These are phyloP conservation scores for Pyrus communis DNA, from an alignment of 306 rosid genomes.

Conservation along the genomic window DNA sequence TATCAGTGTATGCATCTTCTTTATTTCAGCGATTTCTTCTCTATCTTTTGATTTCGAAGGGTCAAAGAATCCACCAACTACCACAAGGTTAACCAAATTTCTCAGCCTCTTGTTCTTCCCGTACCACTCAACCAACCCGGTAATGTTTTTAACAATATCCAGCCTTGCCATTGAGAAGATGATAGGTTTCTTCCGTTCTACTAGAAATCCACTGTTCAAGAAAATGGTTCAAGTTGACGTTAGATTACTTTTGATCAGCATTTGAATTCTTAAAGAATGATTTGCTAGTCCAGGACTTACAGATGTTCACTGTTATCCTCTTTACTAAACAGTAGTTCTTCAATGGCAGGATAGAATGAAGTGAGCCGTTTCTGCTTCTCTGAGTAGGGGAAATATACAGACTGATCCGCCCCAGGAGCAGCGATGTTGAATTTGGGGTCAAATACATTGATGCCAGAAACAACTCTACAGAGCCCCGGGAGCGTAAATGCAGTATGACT, in stretches of 20 bases:
- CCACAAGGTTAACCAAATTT: conserved; percentile 71
- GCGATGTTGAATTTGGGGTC: conserved; percentile 95
- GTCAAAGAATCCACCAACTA: conserved; percentile 92
- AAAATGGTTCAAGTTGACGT: conserved; percentile 2
- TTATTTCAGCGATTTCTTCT: conserved; percentile 77
- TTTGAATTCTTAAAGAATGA: not conserved
- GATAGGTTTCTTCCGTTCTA: conserved; percentile 67
- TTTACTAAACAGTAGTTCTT: conserved; percentile 60
- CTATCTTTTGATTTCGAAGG: conserved; percentile 87
- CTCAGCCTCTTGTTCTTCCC: conserved; percentile 66
- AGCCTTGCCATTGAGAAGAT: conserved; percentile 92
- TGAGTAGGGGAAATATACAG: conserved; percentile 61
- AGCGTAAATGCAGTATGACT: conserved; percentile 82
- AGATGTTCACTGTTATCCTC: conserved; percentile 63
- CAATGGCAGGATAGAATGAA: conserved; percentile 60
- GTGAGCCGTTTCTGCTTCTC: conserved; percentile 47
- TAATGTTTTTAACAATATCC: conserved; percentile 77
- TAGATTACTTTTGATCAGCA: not conserved
- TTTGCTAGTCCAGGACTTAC: conserved; percentile 31
- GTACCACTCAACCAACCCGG: conserved; percentile 76
- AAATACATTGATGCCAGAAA: conserved; percentile 85
- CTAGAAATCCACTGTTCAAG: conserved; percentile 57
- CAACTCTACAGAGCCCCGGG: conserved; percentile 88
- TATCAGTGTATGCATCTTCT: conserved; percentile 60
- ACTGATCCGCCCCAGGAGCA: conserved; percentile 86